Percentiles rank a stretch among this genome's conserved stretches.
Conservation (phyloP, 2,329 filamentous ascomycete genomes). For the Zymoseptoria ardabiliae region DNA sequence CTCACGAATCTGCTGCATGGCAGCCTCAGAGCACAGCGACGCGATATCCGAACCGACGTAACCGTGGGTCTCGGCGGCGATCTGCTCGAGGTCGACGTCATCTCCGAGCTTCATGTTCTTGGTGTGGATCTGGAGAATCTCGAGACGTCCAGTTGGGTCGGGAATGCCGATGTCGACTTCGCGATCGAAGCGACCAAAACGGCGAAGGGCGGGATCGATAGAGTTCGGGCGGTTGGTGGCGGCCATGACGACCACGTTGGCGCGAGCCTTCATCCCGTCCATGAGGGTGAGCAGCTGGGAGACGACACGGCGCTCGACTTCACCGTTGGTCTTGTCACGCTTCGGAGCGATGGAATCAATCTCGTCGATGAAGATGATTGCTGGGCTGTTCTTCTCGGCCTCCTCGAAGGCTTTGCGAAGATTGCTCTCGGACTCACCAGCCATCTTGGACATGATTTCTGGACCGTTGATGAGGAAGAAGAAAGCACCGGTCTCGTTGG, state of each 20-base stretch:
- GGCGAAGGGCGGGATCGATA: slow-evolving; percentile 92
- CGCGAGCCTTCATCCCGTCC: slow-evolving; percentile 99
- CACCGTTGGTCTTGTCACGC: slow-evolving; percentile 99
- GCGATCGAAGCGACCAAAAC: slow-evolving; percentile 97
- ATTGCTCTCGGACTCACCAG: slow-evolving; percentile 97
- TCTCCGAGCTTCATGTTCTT: slow-evolving; percentile 99
- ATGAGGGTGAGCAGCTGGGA: slow-evolving; percentile 95
- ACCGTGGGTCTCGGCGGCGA: slow-evolving; percentile 95
- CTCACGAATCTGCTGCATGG: slow-evolving; percentile 99
- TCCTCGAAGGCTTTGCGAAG: slow-evolving; percentile 98
- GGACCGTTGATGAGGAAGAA: slow-evolving; percentile 99
- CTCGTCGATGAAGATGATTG: slow-evolving; percentile 99
- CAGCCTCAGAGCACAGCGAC: slow-evolving; percentile 95
- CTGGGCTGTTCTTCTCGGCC: slow-evolving; percentile 97
- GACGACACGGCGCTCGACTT: slow-evolving; percentile 96
- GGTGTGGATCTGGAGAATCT: slow-evolving; percentile 98
- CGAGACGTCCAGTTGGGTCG: slow-evolving; percentile 93
- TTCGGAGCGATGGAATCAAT: slow-evolving; percentile 99
- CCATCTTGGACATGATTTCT: slow-evolving; percentile 99
- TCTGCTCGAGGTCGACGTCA: slow-evolving; percentile 93
- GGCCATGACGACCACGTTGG: slow-evolving; percentile 98
- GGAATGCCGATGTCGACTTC: slow-evolving; percentile 98
- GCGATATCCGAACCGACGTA: slow-evolving; percentile 98
- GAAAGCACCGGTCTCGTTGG: slow-evolving; percentile 97
- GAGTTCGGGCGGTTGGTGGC: slow-evolving; percentile 98